These are phyloP conservation scores for Arxiozyma slooffiae DNA, from an alignment of 1,139 yeast species.

Conservation along the genomic window DNA sequence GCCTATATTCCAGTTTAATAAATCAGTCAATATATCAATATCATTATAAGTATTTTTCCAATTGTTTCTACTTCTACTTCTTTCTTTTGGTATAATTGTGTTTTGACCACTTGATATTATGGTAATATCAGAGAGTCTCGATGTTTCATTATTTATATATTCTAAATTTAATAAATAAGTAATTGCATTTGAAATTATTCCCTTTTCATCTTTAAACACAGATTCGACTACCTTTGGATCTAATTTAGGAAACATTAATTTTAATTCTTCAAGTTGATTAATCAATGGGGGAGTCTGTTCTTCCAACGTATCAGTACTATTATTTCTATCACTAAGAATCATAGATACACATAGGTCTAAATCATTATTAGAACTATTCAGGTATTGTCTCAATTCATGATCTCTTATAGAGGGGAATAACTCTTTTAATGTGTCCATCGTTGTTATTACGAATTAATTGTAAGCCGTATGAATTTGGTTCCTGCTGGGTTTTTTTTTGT, in stretches of 20 bases:
- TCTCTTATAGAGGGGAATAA: constrained; percentile 19
- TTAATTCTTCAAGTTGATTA: constrained; percentile 1
- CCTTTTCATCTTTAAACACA: constrained; percentile 8
- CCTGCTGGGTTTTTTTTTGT: background rate
- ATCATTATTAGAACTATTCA: constrained; percentile 18
- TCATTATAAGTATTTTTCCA: constrained; percentile 28
- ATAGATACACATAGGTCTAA: constrained; percentile 22
- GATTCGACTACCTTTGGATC: constrained; percentile 3
- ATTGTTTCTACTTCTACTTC: constrained; percentile 3
- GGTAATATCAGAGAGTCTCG: background rate
- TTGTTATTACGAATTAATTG: background rate
- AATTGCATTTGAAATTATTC: background rate
- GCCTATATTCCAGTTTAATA: background rate
- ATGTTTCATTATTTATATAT: background rate
- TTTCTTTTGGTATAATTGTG: background rate
- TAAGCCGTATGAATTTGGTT: background rate
- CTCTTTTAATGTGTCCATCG: constrained; percentile 6
- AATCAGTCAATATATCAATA: background rate
- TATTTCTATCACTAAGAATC: constrained; percentile 16
- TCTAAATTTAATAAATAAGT: constrained; percentile 15
- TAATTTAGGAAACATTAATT: constrained; percentile 13
- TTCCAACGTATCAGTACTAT: background rate
- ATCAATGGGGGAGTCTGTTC: background rate
- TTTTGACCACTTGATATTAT: background rate
- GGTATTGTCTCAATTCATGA: constrained; percentile 10